phyloP scores from a whole-genome alignment of 345 rosid genomes.

The Cardamine occulta region DNA sequence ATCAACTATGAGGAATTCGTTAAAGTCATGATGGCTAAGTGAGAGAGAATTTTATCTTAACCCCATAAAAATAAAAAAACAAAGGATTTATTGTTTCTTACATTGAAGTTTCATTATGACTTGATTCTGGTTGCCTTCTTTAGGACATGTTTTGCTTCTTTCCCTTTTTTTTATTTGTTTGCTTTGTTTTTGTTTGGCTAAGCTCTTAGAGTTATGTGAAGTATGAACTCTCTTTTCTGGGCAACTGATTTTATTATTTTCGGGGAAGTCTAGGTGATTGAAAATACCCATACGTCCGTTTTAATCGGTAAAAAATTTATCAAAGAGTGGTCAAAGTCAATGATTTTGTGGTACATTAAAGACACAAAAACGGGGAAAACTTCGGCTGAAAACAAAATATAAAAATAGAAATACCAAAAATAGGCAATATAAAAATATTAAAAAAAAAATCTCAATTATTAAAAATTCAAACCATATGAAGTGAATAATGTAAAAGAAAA shows the following conservation, averaged over 20 bases:
- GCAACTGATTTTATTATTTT: not conserved
- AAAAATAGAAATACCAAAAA: too few relatives aligned
- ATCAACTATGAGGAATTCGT: slow-evolving; percentile 64
- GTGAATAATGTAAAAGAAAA: too few relatives aligned
- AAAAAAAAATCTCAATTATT: too few relatives aligned
- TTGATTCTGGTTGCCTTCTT: slow-evolving; percentile 27
- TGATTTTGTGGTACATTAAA: too few relatives aligned
- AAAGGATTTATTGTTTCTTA: slow-evolving; percentile 5
- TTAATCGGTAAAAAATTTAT: too few relatives aligned
- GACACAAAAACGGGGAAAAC: too few relatives aligned
- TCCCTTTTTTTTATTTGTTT: slow-evolving; percentile 1
- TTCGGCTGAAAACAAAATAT: too few relatives aligned
- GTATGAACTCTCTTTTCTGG: slow-evolving; percentile 2
- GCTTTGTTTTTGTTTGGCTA: slow-evolving; percentile 12
- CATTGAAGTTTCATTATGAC: slow-evolving; percentile 6
- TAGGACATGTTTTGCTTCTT: slow-evolving; percentile 33
- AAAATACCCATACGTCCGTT: too few relatives aligned
- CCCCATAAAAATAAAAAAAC: not conserved
- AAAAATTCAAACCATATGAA: too few relatives aligned
- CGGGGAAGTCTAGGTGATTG: too few relatives aligned
- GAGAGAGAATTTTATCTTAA: slow-evolving; percentile 41
- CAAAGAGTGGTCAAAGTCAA: too few relatives aligned
- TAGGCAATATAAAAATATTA: too few relatives aligned
- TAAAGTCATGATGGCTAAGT: slow-evolving; percentile 69
- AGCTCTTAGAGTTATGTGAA: slow-evolving; percentile 29